phyloP scores from a whole-genome alignment of 805 yeast species.

The Pichia exigua region DNA sequence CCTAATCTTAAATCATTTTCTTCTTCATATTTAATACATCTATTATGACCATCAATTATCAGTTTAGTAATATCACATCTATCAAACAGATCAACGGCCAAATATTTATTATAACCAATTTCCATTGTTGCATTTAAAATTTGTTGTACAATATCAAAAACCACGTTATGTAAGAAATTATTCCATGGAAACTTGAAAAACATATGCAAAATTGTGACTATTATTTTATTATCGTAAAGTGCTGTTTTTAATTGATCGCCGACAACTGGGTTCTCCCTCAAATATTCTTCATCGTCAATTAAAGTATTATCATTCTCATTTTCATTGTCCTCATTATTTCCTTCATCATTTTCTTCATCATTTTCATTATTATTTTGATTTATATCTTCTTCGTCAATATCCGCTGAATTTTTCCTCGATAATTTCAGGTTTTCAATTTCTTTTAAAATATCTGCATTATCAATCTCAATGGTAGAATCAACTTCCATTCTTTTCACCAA shows the following conservation, averaged over 20 bases:
- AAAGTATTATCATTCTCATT: constrained; percentile 16
- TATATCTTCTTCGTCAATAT: neutral
- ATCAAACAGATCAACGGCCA: constrained; percentile 64
- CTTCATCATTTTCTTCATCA: constrained; percentile 15
- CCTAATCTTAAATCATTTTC: constrained; percentile 66
- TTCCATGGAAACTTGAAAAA: constrained; percentile 93
- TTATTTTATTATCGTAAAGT: constrained; percentile 63
- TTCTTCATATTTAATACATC: constrained; percentile 49
- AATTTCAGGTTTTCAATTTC: constrained; percentile 27
- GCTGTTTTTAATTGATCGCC: constrained; percentile 87
- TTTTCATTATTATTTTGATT: constrained; percentile 4
- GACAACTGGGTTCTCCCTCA: constrained; percentile 58
- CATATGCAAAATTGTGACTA: constrained; percentile 59
- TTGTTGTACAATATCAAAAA: constrained; percentile 93
- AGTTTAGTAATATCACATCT: constrained; percentile 43
- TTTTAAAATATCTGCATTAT: constrained; percentile 27
- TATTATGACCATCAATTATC: constrained; percentile 54
- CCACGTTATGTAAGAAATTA: constrained; percentile 93
- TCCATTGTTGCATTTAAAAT: constrained; percentile 72
- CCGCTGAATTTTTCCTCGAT: constrained; percentile 11
- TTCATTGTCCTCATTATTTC: constrained; percentile 1
- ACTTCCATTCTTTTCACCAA: constrained; percentile 22
- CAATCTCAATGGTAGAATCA: constrained; percentile 22
- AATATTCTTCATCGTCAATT: constrained; percentile 20
- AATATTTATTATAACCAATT: constrained; percentile 74